Evolutionary conservation across 108 stramenopile species (phyloP), one percentile per base, ranked within the genome.

Genomic region (Cyclotella atomus): DNA sequence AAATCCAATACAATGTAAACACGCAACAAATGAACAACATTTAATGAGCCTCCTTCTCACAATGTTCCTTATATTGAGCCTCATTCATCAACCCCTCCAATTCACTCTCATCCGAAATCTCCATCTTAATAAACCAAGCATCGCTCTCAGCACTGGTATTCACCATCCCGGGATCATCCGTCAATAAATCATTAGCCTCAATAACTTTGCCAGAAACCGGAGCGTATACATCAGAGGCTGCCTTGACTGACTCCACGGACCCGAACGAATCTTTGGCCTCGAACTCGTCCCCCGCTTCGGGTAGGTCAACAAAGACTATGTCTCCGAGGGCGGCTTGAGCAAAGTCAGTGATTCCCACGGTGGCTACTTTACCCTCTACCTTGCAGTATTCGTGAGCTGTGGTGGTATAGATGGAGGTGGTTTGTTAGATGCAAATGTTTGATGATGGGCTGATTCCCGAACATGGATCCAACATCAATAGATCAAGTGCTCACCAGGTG

Each of bases 161-260:
- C 56, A 98, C 95, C 56, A 89, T 62, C 20, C 73, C 97, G 21
- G 98, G 98, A 16, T 83, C 85, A 68, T 91, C 90, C 8, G 46
- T 45, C 44, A 98, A 79, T 1, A 35, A 59, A 19, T 89, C 85
- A 73, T 98, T 98, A 20, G 91, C 66, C 71, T 95, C 98, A 12
- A 89, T 14, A 10, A 97, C 87, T 23, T 68, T 94, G 49, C 98
- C 96, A 34, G 80, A 66, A 19, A 97, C 87, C 25, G 96, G 96
- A 25, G 92, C 92, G 62, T 93, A 96, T 10, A 99, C 98, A 64
- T 99, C 99, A 10, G 90, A 92, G 12, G 99, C 98, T 14, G 98
- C 98, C 89, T 99, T 99, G 65, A 99, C 99, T n/a, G 98, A 99
- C 81, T 99, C 99, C 32, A 99, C 98, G 38, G 89, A 87, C 41